These are phyloP conservation scores for Nothophaeocryptopus gaeumannii DNA, from an alignment of 2,329 filamentous ascomycete genomes.

Conservation along the genomic window DNA sequence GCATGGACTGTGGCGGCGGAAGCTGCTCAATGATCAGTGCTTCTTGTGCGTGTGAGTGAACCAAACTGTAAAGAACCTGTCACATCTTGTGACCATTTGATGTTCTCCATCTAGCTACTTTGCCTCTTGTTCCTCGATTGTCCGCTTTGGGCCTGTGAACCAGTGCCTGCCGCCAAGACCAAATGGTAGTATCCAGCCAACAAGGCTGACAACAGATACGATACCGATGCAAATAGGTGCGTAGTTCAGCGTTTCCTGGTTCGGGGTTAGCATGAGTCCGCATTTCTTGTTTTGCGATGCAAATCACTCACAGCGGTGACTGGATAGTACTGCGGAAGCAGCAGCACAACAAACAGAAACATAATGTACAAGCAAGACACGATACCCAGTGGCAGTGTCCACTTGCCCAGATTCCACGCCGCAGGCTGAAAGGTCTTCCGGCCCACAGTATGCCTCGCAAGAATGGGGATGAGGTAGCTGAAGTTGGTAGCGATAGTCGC, in stretches of 20 bases:
- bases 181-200: constrained; percentile 38
- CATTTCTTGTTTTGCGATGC: not conserved
- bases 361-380: constrained; percentile 36
- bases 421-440: constrained; percentile 36
- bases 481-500: constrained; percentile 42
- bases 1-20: constrained; percentile 15
- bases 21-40: constrained; percentile 9
- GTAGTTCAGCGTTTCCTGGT: constrained; percentile 39
- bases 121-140: constrained; percentile 28
- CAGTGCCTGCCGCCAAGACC: constrained; percentile 37
- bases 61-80: too few species aligned
- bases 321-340: constrained; percentile 41
- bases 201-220: constrained; percentile 36
- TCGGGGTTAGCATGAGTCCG: not conserved
- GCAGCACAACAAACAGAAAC: constrained; percentile 38
- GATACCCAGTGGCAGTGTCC: constrained; percentile 28
- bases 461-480: constrained; percentile 41
- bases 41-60: not conserved
- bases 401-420: constrained; percentile 37
- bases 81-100: too few species aligned
- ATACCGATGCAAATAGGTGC: constrained; percentile 41
- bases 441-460: constrained; percentile 40
- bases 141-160: constrained; percentile 41
- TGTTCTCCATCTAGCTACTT: too few species aligned
- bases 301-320: constrained; percentile 30